Evolutionary conservation across 2,329 filamentous ascomycete species (phyloP), one percentile per base, ranked within the genome.

Genomic region (Curvularia spicifera): DNA sequence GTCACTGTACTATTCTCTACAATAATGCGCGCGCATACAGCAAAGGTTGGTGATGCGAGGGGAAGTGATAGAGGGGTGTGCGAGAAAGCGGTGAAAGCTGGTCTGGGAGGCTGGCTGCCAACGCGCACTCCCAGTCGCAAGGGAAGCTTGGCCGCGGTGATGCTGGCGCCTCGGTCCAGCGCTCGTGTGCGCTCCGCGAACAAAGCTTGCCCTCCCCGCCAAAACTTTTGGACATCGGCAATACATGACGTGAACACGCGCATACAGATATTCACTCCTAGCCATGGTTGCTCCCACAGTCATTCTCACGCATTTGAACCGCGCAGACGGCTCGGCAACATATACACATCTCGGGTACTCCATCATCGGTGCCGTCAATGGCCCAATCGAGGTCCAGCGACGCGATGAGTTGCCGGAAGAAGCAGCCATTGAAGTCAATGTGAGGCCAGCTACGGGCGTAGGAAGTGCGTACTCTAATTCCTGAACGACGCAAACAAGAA

Each of bases 331-430:
- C 61, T 96, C 92, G 47, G 90, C 90, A 10, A 89, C 87, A 9
- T 93, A 91, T 75, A 87, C 89, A 2, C 84, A 88, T 68, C 83
- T 86, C 56, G 91, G 92, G 48, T 96, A 93, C 78, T 89, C 88
- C 44, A 85, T 98, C 64, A 86, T 96, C 53, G 91, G 90, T 55
- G 89, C 91, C 13, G 92, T 96, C 66, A 98, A 97, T 78, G 95
- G 94, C 0, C 95, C 95, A 15, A 87, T 98, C 66, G 95, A 99
- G 80, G 91, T 94, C 15, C 87, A 88, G 68, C 87, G 93, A 70
- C 87, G 91, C 70, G 94, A 99, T 74, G 92, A 98, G 76, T 87
- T 95, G 66, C 90, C 95, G 7, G 93, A 96, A 77, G 93, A 97
- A 80, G 92, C 94, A 28, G 87, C 89, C 49, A 83, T 99, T 65